These are phyloP conservation scores for Phytophthora hibernalis DNA, from an alignment of 352 stramenopile genomes.

Conservation along the genomic window DNA sequence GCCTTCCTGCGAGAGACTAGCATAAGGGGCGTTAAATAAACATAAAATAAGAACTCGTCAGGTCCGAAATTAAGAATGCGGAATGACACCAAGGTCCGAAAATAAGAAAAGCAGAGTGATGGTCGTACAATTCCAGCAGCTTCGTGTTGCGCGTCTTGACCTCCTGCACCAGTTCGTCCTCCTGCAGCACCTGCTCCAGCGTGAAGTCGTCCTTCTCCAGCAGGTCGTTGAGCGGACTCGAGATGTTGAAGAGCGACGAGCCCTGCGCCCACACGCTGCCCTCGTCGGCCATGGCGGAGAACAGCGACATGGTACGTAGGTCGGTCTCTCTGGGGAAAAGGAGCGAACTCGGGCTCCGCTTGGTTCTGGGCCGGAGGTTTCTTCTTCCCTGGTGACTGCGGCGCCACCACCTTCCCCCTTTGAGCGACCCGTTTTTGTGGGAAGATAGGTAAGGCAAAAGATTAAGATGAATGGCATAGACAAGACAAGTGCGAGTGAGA, in stretches of 20 bases:
- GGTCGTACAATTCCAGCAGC: constrained; percentile 94
- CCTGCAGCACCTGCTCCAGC: constrained; percentile 93
- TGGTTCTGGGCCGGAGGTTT: constrained; percentile 37
- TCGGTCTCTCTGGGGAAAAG: constrained; percentile 8
- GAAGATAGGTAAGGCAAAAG: no score
- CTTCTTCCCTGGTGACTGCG: constrained; percentile 37
- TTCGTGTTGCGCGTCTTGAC: constrained; percentile 96
- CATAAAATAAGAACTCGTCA: constrained; percentile 6
- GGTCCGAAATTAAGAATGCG: no score
- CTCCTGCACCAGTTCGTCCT: constrained; percentile 98
- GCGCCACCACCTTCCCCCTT: constrained; percentile 28
- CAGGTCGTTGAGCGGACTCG: constrained; percentile 95
- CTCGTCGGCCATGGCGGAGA: constrained; percentile 83
- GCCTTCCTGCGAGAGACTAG: constrained; percentile 73
- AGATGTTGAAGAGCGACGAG: constrained; percentile 90
- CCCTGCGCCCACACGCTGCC: constrained; percentile 85
- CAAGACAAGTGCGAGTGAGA: background rate
- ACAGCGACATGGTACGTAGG: constrained; percentile 87
- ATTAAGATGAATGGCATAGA: no score
- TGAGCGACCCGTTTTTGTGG: constrained; percentile 33
- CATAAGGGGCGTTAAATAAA: background rate
- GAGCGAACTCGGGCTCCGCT: constrained; percentile 17
- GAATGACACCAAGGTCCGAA: constrained; percentile 5
- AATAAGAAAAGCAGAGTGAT: constrained; percentile 2
- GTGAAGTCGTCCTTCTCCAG: constrained; percentile 94